Evolutionary conservation across 2,329 filamentous ascomycete species (phyloP).

Genomic region (Trichoderma sp.): DNA sequence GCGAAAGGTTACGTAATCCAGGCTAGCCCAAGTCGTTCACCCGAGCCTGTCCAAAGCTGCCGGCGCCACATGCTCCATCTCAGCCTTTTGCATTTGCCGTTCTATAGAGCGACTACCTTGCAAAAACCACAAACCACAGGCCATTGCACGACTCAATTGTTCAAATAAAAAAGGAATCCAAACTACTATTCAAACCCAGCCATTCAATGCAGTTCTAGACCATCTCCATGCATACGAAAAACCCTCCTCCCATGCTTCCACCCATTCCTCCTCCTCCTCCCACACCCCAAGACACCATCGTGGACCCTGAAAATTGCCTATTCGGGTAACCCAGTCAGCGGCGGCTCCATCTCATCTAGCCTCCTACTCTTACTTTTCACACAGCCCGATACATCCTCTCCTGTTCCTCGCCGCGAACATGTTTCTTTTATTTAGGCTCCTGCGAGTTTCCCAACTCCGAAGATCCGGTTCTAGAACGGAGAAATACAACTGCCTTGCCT

Average conservation of each 20-base stretch:
- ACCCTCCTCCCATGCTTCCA: neutral
- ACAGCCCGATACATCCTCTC: neutral
- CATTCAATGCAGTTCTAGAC: neutral
- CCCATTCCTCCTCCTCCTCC: neutral
- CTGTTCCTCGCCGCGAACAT: neutral
- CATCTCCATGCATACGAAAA: neutral
- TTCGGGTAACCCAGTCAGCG: constrained; percentile 21
- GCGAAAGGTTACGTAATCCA: neutral
- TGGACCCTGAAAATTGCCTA: constrained; percentile 22
- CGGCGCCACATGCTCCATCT: neutral
- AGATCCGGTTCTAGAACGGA: constrained; percentile 1
- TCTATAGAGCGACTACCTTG: neutral
- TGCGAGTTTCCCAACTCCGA: neutral
- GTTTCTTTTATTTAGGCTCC: neutral
- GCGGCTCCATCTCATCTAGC: neutral
- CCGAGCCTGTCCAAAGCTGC: neutral
- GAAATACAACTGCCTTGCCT: neutral
- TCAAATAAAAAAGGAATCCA: neutral
- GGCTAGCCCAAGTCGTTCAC: neutral
- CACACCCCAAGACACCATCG: neutral
- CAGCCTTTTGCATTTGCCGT: neutral
- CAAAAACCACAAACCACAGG: neutral
- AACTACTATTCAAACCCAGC: neutral
- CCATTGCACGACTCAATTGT: neutral
- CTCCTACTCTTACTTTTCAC: neutral